Evolutionary conservation across 345 rosid genomes (phyloP).

Genomic region (Gossypium raimondii): DNA sequence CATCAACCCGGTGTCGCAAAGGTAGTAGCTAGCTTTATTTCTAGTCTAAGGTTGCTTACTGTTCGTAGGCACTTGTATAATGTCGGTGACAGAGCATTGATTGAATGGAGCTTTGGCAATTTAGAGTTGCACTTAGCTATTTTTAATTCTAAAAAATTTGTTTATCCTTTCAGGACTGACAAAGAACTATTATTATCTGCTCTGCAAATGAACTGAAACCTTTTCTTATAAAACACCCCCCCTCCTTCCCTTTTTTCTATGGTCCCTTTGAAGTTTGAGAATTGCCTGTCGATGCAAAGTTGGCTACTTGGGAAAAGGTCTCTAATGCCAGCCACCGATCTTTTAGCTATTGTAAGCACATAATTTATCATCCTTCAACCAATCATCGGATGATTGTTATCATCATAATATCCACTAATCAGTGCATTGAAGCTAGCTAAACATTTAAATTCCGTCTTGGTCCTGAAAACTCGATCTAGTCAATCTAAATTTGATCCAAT

Average conservation of each 20-base stretch:
- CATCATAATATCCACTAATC: neutral
- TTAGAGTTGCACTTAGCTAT: neutral
- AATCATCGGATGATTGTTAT: too few relatives aligned
- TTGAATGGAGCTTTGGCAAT: neutral
- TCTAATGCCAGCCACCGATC: conserved; percentile 54
- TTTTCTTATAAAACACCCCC: neutral
- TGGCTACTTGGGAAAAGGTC: conserved; percentile 50
- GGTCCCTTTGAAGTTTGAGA: neutral
- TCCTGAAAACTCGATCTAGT: too few relatives aligned
- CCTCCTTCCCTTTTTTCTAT: neutral
- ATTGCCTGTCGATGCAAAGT: conserved; percentile 45
- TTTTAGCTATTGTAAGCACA: conserved; percentile 59
- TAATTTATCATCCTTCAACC: neutral
- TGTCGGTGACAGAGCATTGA: neutral
- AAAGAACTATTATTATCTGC: conserved; percentile 35
- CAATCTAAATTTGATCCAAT: too few relatives aligned
- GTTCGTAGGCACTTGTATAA: neutral
- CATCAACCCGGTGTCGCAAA: neutral
- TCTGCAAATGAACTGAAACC: neutral
- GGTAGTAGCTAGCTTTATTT: neutral
- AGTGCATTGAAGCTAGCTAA: neutral
- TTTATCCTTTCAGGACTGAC: conserved; percentile 46
- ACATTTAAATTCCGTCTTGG: too few relatives aligned
- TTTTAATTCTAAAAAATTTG: neutral
- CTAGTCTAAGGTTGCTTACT: neutral